These are phyloP conservation scores for Xylaria curta DNA, from an alignment of 495 filamentous ascomycete species.

Conservation along the genomic window DNA sequence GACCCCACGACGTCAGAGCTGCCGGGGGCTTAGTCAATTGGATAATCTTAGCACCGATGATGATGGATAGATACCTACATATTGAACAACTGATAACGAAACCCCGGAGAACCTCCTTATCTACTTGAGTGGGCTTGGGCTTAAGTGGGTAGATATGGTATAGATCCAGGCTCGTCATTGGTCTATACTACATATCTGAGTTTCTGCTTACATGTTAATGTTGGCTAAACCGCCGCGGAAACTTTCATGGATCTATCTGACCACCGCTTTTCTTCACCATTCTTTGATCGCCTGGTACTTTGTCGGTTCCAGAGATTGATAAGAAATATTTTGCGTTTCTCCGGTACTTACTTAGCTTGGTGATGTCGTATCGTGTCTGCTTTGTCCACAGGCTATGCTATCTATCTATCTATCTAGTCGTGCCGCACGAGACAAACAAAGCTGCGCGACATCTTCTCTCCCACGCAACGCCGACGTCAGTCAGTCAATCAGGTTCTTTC, in stretches of 20 bases:
- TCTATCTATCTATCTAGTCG: neutral
- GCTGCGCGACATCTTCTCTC: neutral
- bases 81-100: conserved; percentile 9
- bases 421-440: neutral
- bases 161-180: neutral
- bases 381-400: too few relatives aligned
- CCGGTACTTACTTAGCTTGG: neutral
- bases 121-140: neutral
- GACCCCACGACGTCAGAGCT: neutral
- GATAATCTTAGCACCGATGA: neutral
- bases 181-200: neutral
- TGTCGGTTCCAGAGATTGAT: neutral
- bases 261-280: neutral
- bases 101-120: neutral
- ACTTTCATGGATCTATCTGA: conserved; percentile 7
- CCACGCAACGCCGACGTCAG: neutral
- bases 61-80: neutral
- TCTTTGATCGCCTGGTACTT: too few relatives aligned
- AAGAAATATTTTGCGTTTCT: neutral
- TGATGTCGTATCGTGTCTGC: neutral
- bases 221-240: conserved; percentile 1
- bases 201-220: conserved; percentile 21
- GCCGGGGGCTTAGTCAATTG: conserved; percentile 8
- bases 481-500: neutral
- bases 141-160: neutral